A percentile compares a stretch with the other conserved stretches of the same genome.
Conservation (phyloP, 176 grass and related monocot genomes). For the Tillandsia leiboldiana region DNA sequence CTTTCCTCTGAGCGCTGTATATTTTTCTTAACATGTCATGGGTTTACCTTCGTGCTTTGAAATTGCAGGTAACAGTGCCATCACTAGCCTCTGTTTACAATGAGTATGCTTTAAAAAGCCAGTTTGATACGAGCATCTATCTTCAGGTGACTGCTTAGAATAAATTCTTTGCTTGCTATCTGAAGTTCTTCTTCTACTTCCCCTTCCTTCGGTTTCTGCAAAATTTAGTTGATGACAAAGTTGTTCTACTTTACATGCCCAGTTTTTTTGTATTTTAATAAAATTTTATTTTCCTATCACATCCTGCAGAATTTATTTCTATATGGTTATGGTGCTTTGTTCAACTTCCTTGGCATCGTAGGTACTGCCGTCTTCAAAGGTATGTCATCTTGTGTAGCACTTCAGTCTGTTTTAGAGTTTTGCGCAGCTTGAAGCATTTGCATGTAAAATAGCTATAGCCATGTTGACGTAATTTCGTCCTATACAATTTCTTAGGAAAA, state of each 20-base stretch:
- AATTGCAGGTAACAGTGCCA: slow-evolving; percentile 82
- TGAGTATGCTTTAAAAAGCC: slow-evolving; percentile 96
- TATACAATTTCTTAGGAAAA: too few species aligned
- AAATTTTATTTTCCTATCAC: slow-evolving; percentile 16
- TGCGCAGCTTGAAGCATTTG: neutral
- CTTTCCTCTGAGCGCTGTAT: neutral
- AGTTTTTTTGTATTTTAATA: neutral
- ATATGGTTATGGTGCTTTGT: slow-evolving; percentile 98
- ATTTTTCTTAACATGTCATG: neutral
- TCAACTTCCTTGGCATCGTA: slow-evolving; percentile 91
- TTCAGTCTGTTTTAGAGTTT: neutral
- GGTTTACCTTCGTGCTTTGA: slow-evolving; percentile 1
- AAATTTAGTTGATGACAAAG: neutral
- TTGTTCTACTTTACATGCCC: neutral
- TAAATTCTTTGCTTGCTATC: neutral
- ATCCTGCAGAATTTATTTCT: slow-evolving; percentile 89
- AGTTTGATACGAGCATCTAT: slow-evolving; percentile 96
- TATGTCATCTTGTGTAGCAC: slow-evolving; percentile 11
- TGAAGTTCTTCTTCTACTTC: neutral
- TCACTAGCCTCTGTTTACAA: slow-evolving; percentile 95
- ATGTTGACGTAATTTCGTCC: neutral
- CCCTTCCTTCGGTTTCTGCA: neutral
- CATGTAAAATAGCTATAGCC: neutral
- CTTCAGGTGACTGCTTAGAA: slow-evolving; percentile 53
- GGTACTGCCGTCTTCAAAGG: slow-evolving; percentile 83